Conservation (phyloP, 768 basidiomycete genomes). For the Dacryopinax spathularia region DNA sequence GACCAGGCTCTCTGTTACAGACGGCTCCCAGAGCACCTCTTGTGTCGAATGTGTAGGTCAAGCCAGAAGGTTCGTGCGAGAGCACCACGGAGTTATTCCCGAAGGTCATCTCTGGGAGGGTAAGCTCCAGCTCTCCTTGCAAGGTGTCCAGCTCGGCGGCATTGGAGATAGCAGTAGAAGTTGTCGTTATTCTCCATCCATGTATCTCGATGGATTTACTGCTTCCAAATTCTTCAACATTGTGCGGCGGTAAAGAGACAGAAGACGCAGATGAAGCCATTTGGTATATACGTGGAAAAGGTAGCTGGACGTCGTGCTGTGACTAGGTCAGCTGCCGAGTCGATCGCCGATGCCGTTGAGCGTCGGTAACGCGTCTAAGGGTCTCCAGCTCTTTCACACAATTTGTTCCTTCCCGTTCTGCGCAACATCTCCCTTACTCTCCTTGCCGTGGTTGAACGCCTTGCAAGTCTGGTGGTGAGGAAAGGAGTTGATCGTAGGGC, state of each 20-base stretch:
- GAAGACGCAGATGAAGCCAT: conserved; percentile 34
- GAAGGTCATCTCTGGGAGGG: conserved; percentile 94
- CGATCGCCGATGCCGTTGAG: too few relatives aligned
- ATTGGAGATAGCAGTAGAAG: conserved; percentile 66
- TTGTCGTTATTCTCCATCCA: conserved; percentile 55
- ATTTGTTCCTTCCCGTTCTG: too few relatives aligned
- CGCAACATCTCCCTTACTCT: too few relatives aligned
- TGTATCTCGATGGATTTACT: conserved; percentile 43
- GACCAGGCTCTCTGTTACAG: conserved; percentile 55
- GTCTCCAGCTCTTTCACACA: neutral
- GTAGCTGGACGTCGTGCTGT: too few relatives aligned
- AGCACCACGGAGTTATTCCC: conserved; percentile 66
- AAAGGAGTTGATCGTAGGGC: too few relatives aligned
- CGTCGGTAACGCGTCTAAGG: neutral
- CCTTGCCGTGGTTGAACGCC: too few relatives aligned
- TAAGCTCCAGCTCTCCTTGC: conserved; percentile 44
- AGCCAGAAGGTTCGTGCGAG: conserved; percentile 47
- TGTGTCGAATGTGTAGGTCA: conserved; percentile 52
- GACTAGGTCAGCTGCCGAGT: too few relatives aligned
- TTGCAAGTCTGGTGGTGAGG: too few relatives aligned
- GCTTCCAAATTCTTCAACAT: conserved; percentile 22
- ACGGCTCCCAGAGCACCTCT: conserved; percentile 56
- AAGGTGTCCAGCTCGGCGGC: conserved; percentile 58
- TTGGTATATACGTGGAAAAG: neutral
- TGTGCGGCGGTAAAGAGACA: conserved; percentile 43